Evolutionary conservation across 805 yeast genomes (phyloP).

Genomic region (Wickerhamiella kazuoi): DNA sequence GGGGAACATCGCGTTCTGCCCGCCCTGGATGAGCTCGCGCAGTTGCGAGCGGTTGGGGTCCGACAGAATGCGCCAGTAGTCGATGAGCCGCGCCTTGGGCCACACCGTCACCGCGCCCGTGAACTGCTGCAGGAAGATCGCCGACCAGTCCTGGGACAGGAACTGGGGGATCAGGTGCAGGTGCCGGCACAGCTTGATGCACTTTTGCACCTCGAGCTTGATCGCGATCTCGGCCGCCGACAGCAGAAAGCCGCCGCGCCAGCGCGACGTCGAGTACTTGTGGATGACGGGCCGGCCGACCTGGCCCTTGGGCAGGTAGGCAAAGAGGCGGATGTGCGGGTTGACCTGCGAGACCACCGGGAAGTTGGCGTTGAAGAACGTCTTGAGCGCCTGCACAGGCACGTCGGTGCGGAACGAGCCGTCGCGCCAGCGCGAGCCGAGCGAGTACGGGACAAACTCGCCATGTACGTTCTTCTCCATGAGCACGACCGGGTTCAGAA

Average conservation of each 20-base stretch:
- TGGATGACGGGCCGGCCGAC: slow-evolving; percentile 63
- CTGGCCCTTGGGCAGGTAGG: slow-evolving; percentile 62
- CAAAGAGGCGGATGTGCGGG: slow-evolving; percentile 62
- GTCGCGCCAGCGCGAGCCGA: slow-evolving; percentile 64
- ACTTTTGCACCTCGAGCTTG: slow-evolving; percentile 57
- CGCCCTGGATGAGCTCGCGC: slow-evolving; percentile 37
- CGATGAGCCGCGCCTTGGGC: slow-evolving; percentile 45
- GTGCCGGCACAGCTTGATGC: slow-evolving; percentile 49
- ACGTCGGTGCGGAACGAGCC: slow-evolving; percentile 66
- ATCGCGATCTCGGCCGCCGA: slow-evolving; percentile 54
- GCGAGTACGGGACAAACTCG: slow-evolving; percentile 43
- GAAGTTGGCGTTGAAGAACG: slow-evolving; percentile 59
- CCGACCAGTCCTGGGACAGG: slow-evolving; percentile 66
- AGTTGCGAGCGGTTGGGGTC: slow-evolving; percentile 50
- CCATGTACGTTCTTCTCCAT: slow-evolving; percentile 41
- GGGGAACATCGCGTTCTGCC: slow-evolving; percentile 51
- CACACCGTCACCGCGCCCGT: slow-evolving; percentile 62
- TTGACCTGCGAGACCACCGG: slow-evolving; percentile 67
- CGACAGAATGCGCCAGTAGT: slow-evolving; percentile 43
- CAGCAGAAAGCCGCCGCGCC: slow-evolving; percentile 63
- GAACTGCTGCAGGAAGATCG: slow-evolving; percentile 54
- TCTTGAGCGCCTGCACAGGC: slow-evolving; percentile 55
- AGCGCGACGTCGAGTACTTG: slow-evolving; percentile 31
- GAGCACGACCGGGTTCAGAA: slow-evolving; percentile 58
- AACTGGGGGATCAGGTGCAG: slow-evolving; percentile 51